Base-by-base conservation (phyloP, 345 rosid genomes). In the Trapa incisa region DNA sequence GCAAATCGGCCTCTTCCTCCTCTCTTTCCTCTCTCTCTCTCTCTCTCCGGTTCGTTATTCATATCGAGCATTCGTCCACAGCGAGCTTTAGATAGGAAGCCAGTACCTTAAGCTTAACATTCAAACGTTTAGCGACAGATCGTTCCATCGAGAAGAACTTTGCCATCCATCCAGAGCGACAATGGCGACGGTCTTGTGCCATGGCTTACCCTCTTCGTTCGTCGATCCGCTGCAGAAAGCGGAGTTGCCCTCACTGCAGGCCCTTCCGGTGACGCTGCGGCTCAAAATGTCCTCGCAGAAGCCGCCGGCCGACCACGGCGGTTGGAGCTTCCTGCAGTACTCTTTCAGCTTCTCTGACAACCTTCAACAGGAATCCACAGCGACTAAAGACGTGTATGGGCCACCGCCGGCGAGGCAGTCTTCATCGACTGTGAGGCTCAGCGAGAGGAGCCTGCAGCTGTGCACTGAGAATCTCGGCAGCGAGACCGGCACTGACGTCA, bases 101-200 rank as follows among this genome's bases (percentile, higher is more conserved):
- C 29, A 22, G 29, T 22, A 22, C 29, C 29, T 22, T 22, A 22
- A 22, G 29, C 29, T 22, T 22, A 22, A 0, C 29, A 22, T 22
- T 22, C 29, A 22, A 22, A 22, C 29, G 29, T 1, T 41, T 41
- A 41, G 43, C 43, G 43, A 41, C 43, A 41, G 43, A 41, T 8
- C 43, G 7, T 41, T 22, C 29, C 29, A 22, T 22, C 29, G 29
- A 22, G 29, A 22, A 22, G 29, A 22, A 41, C 4, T 41, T 41
- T 41, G 43, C 0, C 50, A n/a, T 22, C 29, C 29, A 22, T 22
- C 29, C 29, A 9, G 2, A 15, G 35, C 39, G 67, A 35, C 61
- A 39, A 89, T 92, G 98, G 88, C 89, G 37, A 84, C 91, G 5
- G 71, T 86, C 63, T 84, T 89, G 38, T 89, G 60, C 65, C 96